Conservation (phyloP, 305 asterid species). For the Fraxinus platypoda region DNA sequence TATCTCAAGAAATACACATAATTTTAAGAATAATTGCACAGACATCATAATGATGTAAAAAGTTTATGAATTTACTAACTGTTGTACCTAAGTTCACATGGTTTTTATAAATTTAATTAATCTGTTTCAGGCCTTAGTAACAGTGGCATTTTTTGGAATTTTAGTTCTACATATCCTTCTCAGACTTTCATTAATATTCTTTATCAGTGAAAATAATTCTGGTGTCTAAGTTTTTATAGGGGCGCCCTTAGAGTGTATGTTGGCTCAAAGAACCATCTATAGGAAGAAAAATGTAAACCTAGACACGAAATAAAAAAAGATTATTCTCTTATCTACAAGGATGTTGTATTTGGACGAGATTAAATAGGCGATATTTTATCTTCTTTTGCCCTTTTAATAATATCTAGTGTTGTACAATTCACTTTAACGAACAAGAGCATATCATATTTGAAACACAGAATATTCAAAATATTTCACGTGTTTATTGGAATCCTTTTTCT, state of each 20-base stretch:
- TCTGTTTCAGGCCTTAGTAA: not conserved
- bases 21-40: not conserved
- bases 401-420: not conserved
- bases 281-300: not conserved
- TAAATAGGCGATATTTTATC: not conserved
- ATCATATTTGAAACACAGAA: not conserved
- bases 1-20: not conserved
- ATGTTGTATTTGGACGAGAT: not conserved
- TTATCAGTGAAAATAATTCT: no score
- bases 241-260: no score
- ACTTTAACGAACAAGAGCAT: not conserved
- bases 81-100: not conserved
- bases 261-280: not conserved
- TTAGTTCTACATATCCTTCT: not conserved
- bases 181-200: not conserved
- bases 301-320: not conserved
- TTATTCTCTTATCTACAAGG: not conserved
- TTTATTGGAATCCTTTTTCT: not conserved
- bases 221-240: no score
- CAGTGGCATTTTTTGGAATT: not conserved
- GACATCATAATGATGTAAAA: not conserved
- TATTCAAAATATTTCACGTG: not conserved
- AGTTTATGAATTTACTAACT: not conserved
- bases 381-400: not conserved
- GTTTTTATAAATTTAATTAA: not conserved